Percentiles rank a stretch among this genome's conserved stretches.
Conservation (phyloP, 2,329 filamentous ascomycete species). For the Colletotrichum tropicicola region DNA sequence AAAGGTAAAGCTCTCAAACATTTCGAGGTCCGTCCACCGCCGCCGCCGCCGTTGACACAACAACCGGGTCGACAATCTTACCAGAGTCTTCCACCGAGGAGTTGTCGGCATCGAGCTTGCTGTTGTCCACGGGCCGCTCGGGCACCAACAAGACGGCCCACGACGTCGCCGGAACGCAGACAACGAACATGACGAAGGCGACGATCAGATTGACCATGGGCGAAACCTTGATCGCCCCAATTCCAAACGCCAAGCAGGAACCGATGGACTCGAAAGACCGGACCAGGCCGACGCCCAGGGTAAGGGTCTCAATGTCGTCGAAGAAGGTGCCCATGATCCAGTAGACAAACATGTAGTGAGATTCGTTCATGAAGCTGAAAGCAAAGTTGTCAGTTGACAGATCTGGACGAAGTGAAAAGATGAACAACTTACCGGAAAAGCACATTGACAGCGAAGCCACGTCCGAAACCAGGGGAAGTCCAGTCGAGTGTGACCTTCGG, state of each 20-base stretch:
- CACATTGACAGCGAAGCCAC: slow-evolving; percentile 57
- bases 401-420: background rate
- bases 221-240: slow-evolving; percentile 54
- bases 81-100: background rate
- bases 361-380: slow-evolving; percentile 57
- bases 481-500: slow-evolving; percentile 54
- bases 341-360: slow-evolving; percentile 60
- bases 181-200: slow-evolving; percentile 56
- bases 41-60: background rate
- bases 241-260: slow-evolving; percentile 54
- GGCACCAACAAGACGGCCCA: slow-evolving; percentile 47
- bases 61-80: background rate
- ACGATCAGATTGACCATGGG: slow-evolving; percentile 59
- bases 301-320: slow-evolving; percentile 59
- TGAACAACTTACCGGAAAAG: slow-evolving; percentile 48
- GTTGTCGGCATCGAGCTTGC: background rate
- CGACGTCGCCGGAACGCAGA: slow-evolving; percentile 48
- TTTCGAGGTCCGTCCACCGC: slow-evolving; percentile 4
- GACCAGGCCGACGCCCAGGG: slow-evolving; percentile 56
- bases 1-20: background rate
- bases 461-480: slow-evolving; percentile 51
- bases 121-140: slow-evolving; percentile 39
- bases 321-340: slow-evolving; percentile 61
- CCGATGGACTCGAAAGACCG: slow-evolving; percentile 59
- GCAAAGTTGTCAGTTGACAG: background rate